Conservation (phyloP, 805 yeast species). For the Aciculoconidium aculeatum region DNA sequence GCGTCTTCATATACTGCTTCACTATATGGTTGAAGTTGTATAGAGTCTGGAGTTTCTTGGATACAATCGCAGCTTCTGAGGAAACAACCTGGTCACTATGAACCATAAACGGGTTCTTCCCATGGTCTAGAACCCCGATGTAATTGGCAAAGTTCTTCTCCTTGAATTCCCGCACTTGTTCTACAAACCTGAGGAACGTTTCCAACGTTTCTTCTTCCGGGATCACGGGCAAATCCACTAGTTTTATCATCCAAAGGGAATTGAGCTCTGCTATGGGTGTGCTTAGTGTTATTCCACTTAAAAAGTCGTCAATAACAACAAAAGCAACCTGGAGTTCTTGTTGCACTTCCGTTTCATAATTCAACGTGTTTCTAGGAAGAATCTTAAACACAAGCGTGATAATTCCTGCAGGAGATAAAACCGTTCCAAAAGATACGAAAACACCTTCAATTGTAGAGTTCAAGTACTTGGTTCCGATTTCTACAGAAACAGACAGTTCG, state of each 20-base stretch:
- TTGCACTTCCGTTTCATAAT: conserved; percentile 22
- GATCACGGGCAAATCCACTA: conserved; percentile 15
- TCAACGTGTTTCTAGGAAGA: conserved; percentile 21
- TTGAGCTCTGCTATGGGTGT: conserved; percentile 17
- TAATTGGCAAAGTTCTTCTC: conserved; percentile 2
- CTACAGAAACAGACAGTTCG: too few species aligned
- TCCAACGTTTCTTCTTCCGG: conserved; percentile 6
- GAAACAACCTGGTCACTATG: too few species aligned
- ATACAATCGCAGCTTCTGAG: too few species aligned
- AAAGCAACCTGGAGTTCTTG: conserved; percentile 21
- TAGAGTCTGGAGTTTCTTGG: too few species aligned
- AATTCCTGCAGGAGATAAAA: conserved; percentile 14
- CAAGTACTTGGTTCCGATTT: conserved; percentile 12
- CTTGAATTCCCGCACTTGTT: conserved; percentile 13
- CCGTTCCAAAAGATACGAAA: conserved; percentile 21
- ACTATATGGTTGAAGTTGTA: too few species aligned
- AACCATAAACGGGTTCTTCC: too few species aligned
- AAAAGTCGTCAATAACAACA: conserved; percentile 11
- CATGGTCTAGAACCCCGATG: too few species aligned
- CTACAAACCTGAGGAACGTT: conserved; percentile 10
- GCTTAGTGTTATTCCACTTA: not conserved
- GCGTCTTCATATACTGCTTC: too few species aligned
- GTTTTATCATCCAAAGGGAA: conserved; percentile 17
- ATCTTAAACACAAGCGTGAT: conserved; percentile 19
- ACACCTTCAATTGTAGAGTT: conserved; percentile 21